Conservation (phyloP, 192 early-diverging fungal genomes). For the Geosiphon pyriformis region DNA sequence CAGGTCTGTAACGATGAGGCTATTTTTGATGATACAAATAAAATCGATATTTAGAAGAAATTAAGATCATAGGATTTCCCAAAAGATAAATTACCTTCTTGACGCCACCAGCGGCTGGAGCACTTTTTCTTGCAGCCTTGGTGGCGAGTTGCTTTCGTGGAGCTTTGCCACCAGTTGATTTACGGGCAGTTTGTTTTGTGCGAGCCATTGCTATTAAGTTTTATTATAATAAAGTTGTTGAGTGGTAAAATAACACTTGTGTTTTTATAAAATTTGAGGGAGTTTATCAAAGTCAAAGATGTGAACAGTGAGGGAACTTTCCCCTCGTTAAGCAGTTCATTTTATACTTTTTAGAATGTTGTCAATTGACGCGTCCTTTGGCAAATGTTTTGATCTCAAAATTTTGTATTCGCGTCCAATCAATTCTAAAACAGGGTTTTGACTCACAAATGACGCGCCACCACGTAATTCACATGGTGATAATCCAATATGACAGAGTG, state of each 20-base stretch:
- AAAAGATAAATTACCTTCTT: constrained; percentile 70
- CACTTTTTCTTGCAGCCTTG: constrained; percentile 97
- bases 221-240: neutral
- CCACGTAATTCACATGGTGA: no score
- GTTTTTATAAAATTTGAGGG: neutral
- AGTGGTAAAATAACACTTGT: neutral
- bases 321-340: no score
- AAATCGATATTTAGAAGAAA: no score
- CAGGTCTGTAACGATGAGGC: constrained; percentile 81
- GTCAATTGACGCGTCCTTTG: no score
- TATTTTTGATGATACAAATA: neutral
- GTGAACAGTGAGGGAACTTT: neutral
- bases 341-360: no score
- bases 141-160: constrained; percentile 96
- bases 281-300: neutral
- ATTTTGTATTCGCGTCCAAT: no score
- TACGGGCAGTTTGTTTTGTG: constrained; percentile 93
- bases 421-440: no score
- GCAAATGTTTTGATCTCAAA: neutral
- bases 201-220: constrained; percentile 45
- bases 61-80: no score
- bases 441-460: no score
- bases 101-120: constrained; percentile 87
- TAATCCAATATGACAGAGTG: no score
- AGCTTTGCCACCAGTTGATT: constrained; percentile 99